phyloP scores from a whole-genome alignment of 2,329 filamentous ascomycete genomes.

The Colletotrichum truncatum region DNA sequence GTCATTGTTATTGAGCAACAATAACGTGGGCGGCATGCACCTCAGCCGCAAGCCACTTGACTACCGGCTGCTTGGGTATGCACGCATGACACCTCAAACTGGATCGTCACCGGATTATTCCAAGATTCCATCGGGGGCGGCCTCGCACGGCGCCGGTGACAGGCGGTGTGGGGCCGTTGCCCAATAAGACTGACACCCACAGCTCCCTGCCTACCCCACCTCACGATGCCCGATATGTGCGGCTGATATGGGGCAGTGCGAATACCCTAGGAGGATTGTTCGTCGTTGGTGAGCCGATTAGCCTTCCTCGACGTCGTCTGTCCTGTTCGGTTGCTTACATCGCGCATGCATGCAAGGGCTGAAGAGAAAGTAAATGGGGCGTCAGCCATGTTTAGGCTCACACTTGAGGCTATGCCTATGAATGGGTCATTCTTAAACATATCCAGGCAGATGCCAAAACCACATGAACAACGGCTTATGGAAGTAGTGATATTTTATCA shows the following conservation, averaged over 20 bases:
- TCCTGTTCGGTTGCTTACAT: slow-evolving; percentile 12
- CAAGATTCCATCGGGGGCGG: background rate
- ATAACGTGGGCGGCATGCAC: background rate
- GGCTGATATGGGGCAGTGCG: slow-evolving; percentile 8
- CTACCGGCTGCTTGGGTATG: background rate
- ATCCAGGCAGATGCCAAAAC: too few relatives aligned
- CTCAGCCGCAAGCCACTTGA: background rate
- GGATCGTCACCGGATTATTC: background rate
- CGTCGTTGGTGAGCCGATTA: background rate
- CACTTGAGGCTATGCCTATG: background rate
- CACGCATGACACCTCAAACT: background rate
- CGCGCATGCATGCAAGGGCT: background rate
- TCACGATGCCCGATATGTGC: slow-evolving; percentile 3
- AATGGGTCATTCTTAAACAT: background rate
- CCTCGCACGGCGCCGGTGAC: background rate
- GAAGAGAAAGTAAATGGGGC: background rate
- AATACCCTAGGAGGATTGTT: background rate
- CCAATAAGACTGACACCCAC: background rate
- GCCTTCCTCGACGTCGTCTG: background rate
- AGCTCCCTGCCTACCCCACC: background rate
- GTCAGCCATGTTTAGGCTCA: background rate
- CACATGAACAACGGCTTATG: background rate
- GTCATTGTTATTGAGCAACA: background rate
- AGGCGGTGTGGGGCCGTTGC: slow-evolving; percentile 11
- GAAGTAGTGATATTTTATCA: background rate